These are phyloP conservation scores for Fusarium keratoplasticum DNA, from an alignment of 2,329 filamentous ascomycete genomes.

Conservation along the genomic window DNA sequence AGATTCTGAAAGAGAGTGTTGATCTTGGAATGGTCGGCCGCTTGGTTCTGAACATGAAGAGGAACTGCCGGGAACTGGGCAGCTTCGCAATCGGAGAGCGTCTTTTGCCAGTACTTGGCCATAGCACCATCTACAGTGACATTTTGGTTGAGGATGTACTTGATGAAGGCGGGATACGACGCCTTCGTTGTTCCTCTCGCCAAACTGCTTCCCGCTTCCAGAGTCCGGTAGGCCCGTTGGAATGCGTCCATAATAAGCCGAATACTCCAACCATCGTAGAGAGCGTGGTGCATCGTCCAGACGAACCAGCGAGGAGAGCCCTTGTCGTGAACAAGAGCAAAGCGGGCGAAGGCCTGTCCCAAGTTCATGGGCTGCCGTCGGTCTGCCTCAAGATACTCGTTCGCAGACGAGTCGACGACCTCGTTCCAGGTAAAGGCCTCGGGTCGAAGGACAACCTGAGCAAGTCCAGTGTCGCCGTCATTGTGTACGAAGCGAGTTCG, in stretches of 20 bases:
- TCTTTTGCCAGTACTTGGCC: slow-evolving; percentile 8
- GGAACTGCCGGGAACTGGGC: slow-evolving; percentile 1
- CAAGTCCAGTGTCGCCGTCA: neutral
- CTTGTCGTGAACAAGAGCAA: neutral
- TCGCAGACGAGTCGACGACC: neutral
- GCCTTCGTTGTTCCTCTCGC: neutral
- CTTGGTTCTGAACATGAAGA: neutral
- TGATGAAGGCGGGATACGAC: slow-evolving; percentile 4
- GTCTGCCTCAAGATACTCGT: slow-evolving; percentile 8
- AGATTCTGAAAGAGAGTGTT: slow-evolving; percentile 21
- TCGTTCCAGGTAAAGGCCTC: slow-evolving; percentile 9
- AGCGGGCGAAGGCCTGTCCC: slow-evolving; percentile 13
- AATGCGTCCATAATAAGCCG: slow-evolving; percentile 29
- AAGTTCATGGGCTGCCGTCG: slow-evolving; percentile 6
- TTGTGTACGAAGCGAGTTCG: slow-evolving; percentile 28
- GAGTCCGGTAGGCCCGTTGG: neutral
- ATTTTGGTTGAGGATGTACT: neutral
- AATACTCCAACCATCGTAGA: slow-evolving; percentile 46
- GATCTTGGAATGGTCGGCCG: neutral
- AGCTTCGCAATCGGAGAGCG: neutral
- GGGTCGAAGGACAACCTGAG: slow-evolving; percentile 14
- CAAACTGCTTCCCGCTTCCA: neutral
- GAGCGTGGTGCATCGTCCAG: slow-evolving; percentile 44
- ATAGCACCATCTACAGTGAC: neutral
- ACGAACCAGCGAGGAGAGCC: slow-evolving; percentile 19